Conservation (phyloP, 2,329 filamentous ascomycete species). For the Fusarium zealandicum region DNA sequence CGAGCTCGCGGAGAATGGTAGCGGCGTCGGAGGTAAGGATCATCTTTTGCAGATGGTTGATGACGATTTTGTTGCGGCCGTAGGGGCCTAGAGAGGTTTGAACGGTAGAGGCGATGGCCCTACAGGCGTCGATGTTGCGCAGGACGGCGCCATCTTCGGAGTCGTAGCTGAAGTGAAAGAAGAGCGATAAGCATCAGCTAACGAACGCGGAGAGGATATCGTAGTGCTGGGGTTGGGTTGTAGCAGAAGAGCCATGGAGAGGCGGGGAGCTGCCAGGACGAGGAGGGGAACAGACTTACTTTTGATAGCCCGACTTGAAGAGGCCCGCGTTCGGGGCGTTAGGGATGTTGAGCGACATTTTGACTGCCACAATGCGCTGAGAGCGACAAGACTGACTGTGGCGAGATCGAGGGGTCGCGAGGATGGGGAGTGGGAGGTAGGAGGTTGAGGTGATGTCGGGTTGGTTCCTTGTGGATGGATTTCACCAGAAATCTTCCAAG, state of each 20-base stretch:
- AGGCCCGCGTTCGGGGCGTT: slow-evolving; percentile 90
- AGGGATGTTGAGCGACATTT: slow-evolving; percentile 96
- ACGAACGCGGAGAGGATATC: not conserved
- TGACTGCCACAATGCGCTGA: slow-evolving; percentile 36
- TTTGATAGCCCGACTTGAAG: slow-evolving; percentile 97
- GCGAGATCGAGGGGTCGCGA: slow-evolving; percentile 27
- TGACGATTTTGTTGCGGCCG: slow-evolving; percentile 99
- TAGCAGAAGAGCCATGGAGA: slow-evolving; percentile 29
- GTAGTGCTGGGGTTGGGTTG: slow-evolving; percentile 8
- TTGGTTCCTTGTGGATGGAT: slow-evolving; percentile 30
- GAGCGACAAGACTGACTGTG: slow-evolving; percentile 26
- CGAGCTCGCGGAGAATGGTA: slow-evolving; percentile 95
- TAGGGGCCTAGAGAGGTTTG: slow-evolving; percentile 97
- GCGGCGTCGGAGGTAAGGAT: slow-evolving; percentile 97
- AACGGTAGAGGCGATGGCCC: slow-evolving; percentile 93
- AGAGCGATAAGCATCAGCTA: slow-evolving; percentile 2
- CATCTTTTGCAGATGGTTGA: slow-evolving; percentile 99
- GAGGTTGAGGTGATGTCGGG: slow-evolving; percentile 36
- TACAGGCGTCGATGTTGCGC: slow-evolving; percentile 98
- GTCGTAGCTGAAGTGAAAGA: slow-evolving; percentile 75
- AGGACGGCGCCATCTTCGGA: slow-evolving; percentile 98
- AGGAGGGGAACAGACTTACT: slow-evolving; percentile 63
- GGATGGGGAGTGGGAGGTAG: slow-evolving; percentile 22
- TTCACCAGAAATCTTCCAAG: slow-evolving; percentile 42
- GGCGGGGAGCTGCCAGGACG: slow-evolving; percentile 39